Base-by-base conservation (phyloP, 106 monocot genomes). In the Xerophyta viscosa region DNA sequence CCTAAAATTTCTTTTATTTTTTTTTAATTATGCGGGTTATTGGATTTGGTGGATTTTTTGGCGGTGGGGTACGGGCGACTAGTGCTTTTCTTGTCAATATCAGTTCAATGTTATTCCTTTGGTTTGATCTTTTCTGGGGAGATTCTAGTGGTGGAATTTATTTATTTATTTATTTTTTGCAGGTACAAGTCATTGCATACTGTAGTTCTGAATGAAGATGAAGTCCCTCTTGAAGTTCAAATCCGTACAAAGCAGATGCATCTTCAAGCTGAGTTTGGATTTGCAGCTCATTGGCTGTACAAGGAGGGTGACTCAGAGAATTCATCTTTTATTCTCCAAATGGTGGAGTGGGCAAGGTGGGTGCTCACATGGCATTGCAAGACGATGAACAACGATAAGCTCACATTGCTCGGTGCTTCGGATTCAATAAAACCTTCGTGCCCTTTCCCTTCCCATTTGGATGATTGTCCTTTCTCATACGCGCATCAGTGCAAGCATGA, bases 281-380 rank as follows among this genome's bases (percentile, higher is more conserved):
- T 88, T 73, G 93, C 93, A 44, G 83, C 93, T 3, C 93, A 94
- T 29, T 94, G 93, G 93, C 80, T 84, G 39, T 94, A 94, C 64
- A 94, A 94, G 43, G 93, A 94, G 61, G 74, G 84, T 37, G 77
- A 75, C 12, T 68, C 57, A 24, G 73, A 67, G 61, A 74, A 94
- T 52, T 52, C 88, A 0, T 71, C 74, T 0, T 88, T 88, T 55
- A 75, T 94, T 27, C 80, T 77, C 7, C 87, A 88, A 41, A 88
- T 94, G 93, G 88, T 94, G 31, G 84, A 94, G 52, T 94, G 93
- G 93, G 93, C 77, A 3, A 77, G 84, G 55, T 94, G 84, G 84
- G 88, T 88, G 5, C 31, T 88, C 26, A 66, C 69, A 9, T 94
- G 93, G 88, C 93, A 81, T 20, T 84, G 84, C 24, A 88, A 94